Conservation (phyloP, 495 filamentous ascomycete species). For the Penicillium subrubescens region DNA sequence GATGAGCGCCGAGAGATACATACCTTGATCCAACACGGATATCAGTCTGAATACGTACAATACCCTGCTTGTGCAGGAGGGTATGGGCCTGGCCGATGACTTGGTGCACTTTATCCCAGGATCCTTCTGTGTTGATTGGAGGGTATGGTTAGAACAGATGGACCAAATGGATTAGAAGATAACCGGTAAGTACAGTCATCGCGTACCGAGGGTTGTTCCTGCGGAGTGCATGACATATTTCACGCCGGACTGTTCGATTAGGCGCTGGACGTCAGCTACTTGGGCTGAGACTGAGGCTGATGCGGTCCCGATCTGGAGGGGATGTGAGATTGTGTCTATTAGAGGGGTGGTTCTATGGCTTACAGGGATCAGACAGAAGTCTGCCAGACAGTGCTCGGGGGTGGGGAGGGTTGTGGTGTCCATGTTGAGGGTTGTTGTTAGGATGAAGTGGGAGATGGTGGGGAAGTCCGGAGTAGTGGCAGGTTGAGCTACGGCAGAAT, state of each 20-base stretch:
- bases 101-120: constrained; percentile 86
- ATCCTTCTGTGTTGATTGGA: constrained; percentile 64
- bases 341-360: constrained; percentile 17
- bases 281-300: constrained; percentile 82
- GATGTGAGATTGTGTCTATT: constrained; percentile 9
- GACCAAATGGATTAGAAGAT: too few relatives aligned
- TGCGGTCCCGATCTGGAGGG: constrained; percentile 71
- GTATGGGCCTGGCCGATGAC: constrained; percentile 90
- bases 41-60: constrained; percentile 83
- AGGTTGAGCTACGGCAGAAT: not conserved
- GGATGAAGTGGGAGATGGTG: constrained; percentile 1
- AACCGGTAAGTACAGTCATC: too few relatives aligned
- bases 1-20: constrained; percentile 17
- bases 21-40: constrained; percentile 86
- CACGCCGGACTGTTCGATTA: constrained; percentile 77
- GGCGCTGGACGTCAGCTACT: constrained; percentile 85
- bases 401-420: constrained; percentile 51
- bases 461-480: not conserved
- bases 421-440: constrained; percentile 18
- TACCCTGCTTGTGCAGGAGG: constrained; percentile 78
- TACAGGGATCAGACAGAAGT: constrained; percentile 85
- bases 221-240: constrained; percentile 88
- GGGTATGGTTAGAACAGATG: too few relatives aligned
- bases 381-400: constrained; percentile 67
- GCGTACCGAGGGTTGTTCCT: constrained; percentile 87